Evolutionary conservation across 345 rosid genomes (phyloP), one percentile per base, ranked within the genome.

Genomic region (Populus tremula): DNA sequence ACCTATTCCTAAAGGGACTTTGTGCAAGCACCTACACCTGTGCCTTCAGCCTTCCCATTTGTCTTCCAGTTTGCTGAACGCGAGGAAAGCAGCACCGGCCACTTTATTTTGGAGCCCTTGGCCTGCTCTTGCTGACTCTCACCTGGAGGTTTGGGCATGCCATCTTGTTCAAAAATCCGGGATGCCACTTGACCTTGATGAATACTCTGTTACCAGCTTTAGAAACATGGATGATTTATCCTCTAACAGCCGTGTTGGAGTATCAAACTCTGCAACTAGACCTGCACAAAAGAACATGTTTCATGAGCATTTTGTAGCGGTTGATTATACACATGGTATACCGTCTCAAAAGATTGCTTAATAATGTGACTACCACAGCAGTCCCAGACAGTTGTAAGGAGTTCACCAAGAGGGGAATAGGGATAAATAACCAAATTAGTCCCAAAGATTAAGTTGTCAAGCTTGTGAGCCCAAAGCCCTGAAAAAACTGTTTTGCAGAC

Each of bases 181-280:
- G 20, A 93, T 88, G 83, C 99, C 97, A 76, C 85, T 90, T 72
- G 99, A 96, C 83, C 99, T 96, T 79, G 97, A 87, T 3, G 98
- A 92, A 78, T 96, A 94, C 79, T 96, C 99, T 0, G 92, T 86
- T 66, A 96, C 99, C 82, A 96, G 82, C 90, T 96, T 96, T 41
- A 90, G 85, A 80, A 96, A 96, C 98, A 92, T 90, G 45, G 99
- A 94, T 70, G 97, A 84, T 84, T 93, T 94, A 76, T 96, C 97
- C 85, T 96, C 99, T 73, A 96, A 77, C 63, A 96, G 93, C 66
- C 88, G 80, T 2, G 71, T 72, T 6, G 99, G 99, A 66, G 94
- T 88, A 84, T 96, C 97, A 78, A 91, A 96, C 85, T 96, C 99
- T 63, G 97, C 94, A 62, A 89, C 92, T 87, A 90, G 90, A 71